Percentiles rank a stretch among this genome's conserved stretches.
Evolutionary conservation across 768 basidiomycete genomes (phyloP).

Genomic region (Calocybe cyanea): DNA sequence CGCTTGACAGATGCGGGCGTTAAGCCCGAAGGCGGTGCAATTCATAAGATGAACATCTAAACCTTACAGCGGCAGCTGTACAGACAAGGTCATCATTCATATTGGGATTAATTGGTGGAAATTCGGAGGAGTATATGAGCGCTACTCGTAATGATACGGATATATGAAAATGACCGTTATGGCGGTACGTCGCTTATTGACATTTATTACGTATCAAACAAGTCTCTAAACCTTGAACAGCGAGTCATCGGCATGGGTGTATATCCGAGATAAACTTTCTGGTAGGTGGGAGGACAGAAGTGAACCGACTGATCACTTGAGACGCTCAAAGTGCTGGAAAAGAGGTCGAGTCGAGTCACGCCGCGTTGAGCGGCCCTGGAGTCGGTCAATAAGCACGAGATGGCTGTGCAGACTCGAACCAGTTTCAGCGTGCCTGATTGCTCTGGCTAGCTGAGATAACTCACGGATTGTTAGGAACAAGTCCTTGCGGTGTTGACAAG

Average conservation of each 20-base stretch:
- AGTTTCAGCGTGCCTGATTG: conserved; percentile 15
- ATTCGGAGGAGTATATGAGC: neutral
- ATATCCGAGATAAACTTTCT: too few species aligned
- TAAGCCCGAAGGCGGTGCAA: too few species aligned
- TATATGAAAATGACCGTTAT: neutral
- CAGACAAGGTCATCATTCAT: too few species aligned
- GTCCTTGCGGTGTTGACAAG: conserved; percentile 13
- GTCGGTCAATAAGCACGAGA: conserved; percentile 10
- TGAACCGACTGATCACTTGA: neutral
- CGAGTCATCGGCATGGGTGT: too few species aligned
- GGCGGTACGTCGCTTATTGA: neutral
- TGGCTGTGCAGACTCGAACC: conserved; percentile 21
- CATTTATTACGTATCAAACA: neutral
- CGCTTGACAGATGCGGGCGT: too few species aligned
- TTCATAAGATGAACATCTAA: too few species aligned
- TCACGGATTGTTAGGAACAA: conserved; percentile 31
- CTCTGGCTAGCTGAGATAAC: conserved; percentile 25
- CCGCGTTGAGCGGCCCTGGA: conserved; percentile 19
- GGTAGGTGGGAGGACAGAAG: too few species aligned
- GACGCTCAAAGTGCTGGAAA: neutral
- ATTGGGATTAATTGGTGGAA: too few species aligned
- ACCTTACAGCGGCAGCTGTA: too few species aligned
- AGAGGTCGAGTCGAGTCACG: conserved; percentile 23
- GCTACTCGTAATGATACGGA: too few species aligned
- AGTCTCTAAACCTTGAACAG: neutral